Evolutionary conservation across 202 grass and related monocot species (phyloP).

Genomic region (Brachypodium distachyon): DNA sequence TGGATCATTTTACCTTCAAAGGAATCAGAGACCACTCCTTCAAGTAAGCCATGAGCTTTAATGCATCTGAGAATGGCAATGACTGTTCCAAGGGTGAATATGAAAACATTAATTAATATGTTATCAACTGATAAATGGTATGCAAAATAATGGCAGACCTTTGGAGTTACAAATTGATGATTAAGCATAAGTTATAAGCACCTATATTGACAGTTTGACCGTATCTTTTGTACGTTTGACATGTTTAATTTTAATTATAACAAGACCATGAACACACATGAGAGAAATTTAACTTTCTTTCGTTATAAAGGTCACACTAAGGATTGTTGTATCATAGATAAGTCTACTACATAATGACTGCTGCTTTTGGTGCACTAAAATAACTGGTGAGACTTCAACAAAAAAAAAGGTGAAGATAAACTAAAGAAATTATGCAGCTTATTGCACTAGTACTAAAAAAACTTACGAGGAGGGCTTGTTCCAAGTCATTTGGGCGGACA

Average conservation of each 20-base stretch:
- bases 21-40: slow-evolving; percentile 77
- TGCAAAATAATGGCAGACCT: background rate
- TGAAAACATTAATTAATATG: slow-evolving; percentile 16
- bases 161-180: background rate
- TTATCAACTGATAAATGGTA: background rate
- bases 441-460: background rate
- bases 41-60: slow-evolving; percentile 93
- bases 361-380: background rate
- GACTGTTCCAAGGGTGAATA: slow-evolving; percentile 33
- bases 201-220: background rate
- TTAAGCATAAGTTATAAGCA: background rate
- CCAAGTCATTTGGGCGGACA: slow-evolving; percentile 77
- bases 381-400: background rate
- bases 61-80: slow-evolving; percentile 87
- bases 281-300: background rate
- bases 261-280: background rate
- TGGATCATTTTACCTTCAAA: slow-evolving; percentile 53
- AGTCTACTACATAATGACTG: background rate
- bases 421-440: background rate
- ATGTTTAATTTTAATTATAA: background rate
- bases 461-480: slow-evolving; percentile 74
- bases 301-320: background rate
- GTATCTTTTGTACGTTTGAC: background rate
- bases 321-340: background rate
- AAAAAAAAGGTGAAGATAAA: slow-evolving; percentile 5